Base-by-base conservation (phyloP, 805 yeast species). In the Lachancea cidri region DNA sequence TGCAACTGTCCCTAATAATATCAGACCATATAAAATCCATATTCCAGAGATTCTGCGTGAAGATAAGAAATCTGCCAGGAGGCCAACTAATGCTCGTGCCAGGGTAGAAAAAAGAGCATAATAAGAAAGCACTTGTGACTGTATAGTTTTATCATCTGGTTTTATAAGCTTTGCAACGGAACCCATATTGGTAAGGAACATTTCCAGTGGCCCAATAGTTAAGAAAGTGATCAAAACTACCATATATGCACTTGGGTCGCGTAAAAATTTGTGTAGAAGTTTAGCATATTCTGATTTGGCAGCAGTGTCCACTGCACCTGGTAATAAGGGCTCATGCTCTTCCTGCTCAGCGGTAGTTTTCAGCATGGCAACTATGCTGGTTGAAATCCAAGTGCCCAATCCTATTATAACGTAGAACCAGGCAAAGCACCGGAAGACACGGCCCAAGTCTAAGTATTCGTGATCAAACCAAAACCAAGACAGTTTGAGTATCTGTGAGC, bases 171-270 rank as follows among this genome's bases (percentile, higher is more conserved):
- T 62, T n/a, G 82, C 65, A 9, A 89, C 66, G 5, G 88, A 81
- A 1, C 91, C 93, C 72, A 89, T 73, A 56, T 88, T 86, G 41
- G 87, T 84, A 47, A 86, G 77, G 60, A 77, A 87, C 71, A 86
- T 78, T 54, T 89, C 98, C 42, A 86, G 66, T 0, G 96, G 91
- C 0, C 98, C 98, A 19, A 86, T 64, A 25, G 81, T 72, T 35
- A 86, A 62, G 19, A 88, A 68, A 39, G 88, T 71, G 8, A 87
- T 73, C 2, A 73, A 44, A 18, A 84, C 68, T n/a, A 86, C 62
- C 2, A 82, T 44, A 70, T 86, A 81, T 35, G 86, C 76, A 1
- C 82, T 71, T 17, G 69, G 68, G 51, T 83, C 87, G 22, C 62
- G 60, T 35, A 81, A 57, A 48, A 66, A 50, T 15, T 38, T 41